Evolutionary conservation across 2,329 filamentous ascomycete genomes (phyloP).

Genomic region (Plectosphaerella cucumerina): DNA sequence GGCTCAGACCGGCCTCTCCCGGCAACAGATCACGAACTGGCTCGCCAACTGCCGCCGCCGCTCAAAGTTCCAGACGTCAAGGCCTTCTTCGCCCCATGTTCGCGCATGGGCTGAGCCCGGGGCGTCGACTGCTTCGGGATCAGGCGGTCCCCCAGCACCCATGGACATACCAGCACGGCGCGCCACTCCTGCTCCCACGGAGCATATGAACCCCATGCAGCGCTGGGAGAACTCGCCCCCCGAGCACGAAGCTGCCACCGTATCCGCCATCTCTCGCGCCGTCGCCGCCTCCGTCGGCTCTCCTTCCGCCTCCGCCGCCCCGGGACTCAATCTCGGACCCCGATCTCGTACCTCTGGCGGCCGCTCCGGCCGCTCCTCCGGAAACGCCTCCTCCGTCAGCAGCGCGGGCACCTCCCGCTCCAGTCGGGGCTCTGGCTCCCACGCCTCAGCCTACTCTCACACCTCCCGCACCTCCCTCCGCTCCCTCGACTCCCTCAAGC

Average conservation of each 20-base stretch:
- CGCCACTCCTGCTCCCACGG: slow-evolving; percentile 28
- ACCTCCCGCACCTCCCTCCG: slow-evolving; percentile 16
- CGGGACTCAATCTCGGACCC: too few species aligned
- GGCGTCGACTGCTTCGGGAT: slow-evolving; percentile 11
- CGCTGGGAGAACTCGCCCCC: slow-evolving; percentile 27
- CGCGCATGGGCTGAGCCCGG: slow-evolving; percentile 19
- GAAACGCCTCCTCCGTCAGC: slow-evolving; percentile 6
- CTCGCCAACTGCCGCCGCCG: slow-evolving; percentile 64
- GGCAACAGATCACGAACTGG: slow-evolving; percentile 66
- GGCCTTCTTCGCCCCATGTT: slow-evolving; percentile 46
- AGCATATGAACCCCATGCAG: slow-evolving; percentile 20
- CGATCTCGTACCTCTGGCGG: slow-evolving; percentile 13
- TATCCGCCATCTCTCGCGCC: slow-evolving; percentile 22
- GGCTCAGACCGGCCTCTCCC: slow-evolving; percentile 53
- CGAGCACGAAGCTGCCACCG: slow-evolving; percentile 22
- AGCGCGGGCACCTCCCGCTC: slow-evolving; percentile 9
- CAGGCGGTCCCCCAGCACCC: slow-evolving; percentile 14
- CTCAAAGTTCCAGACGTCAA: slow-evolving; percentile 50
- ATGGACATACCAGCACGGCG: slow-evolving; percentile 53
- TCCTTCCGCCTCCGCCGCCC: slow-evolving; percentile 3
- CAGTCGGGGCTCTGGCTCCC: slow-evolving; percentile 5
- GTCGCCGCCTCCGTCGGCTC: slow-evolving; percentile 11
- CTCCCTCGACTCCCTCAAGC: slow-evolving; percentile 2
- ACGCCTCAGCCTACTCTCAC: slow-evolving; percentile 22
- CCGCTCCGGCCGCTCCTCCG: slow-evolving; percentile 15